phyloP scores from a whole-genome alignment of 2,329 filamentous ascomycete species.

The Thermoascus crustaceus region DNA sequence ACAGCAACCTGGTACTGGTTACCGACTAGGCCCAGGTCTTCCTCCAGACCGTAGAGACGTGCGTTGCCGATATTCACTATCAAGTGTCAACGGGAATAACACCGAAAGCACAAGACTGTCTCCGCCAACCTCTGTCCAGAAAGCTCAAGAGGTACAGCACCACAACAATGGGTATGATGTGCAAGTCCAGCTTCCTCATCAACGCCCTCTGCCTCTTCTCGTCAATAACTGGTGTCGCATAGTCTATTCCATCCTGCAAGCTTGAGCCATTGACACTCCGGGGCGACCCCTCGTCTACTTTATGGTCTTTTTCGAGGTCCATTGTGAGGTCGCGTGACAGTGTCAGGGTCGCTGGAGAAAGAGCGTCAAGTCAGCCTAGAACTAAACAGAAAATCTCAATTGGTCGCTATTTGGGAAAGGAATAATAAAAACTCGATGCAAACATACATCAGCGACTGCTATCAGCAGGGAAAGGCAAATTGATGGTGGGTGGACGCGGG shows the following conservation, averaged over 20 bases:
- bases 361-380: background rate
- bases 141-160: conserved; percentile 63
- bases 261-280: background rate
- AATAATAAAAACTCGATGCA: too few relatives aligned
- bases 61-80: conserved; percentile 66
- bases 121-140: conserved; percentile 49
- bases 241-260: background rate
- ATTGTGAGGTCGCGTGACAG: background rate
- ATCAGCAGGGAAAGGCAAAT: too few relatives aligned
- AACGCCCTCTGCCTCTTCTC: conserved; percentile 25
- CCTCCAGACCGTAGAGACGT: conserved; percentile 46
- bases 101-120: background rate
- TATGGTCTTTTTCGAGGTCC: background rate
- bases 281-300: background rate
- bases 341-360: background rate
- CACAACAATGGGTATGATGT: conserved; percentile 31
- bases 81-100: background rate
- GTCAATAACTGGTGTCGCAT: conserved; percentile 17
- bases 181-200: conserved; percentile 17
- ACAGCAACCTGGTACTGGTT: conserved; percentile 53
- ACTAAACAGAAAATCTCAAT: background rate
- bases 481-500: too few relatives aligned
- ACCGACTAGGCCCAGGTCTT: conserved; percentile 45
- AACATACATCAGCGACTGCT: too few relatives aligned
- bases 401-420: too few relatives aligned